Conservation (phyloP, 208 protist species). For the Acanthamoeba culbertsoni region DNA sequence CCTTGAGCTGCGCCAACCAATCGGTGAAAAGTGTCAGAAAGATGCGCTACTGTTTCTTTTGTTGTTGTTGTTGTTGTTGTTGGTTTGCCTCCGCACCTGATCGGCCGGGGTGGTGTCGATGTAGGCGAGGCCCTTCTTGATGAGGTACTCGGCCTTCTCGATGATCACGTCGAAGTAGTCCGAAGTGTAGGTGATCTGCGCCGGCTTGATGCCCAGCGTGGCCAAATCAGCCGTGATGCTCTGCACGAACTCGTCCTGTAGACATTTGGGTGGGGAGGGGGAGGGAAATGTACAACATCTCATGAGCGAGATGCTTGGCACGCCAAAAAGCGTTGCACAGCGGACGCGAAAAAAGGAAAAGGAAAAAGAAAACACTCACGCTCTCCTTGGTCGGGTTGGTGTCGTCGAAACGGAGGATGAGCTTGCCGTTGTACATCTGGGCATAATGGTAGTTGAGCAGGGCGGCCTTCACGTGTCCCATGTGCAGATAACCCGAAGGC, state of each 20-base stretch:
- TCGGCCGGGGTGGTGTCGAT: slow-evolving; percentile 96
- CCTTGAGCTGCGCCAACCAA: slow-evolving; percentile 83
- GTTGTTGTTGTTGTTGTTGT: too few relatives aligned
- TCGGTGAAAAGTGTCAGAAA: background rate
- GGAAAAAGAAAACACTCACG: slow-evolving; percentile 54
- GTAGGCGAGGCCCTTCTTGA: slow-evolving; percentile 88
- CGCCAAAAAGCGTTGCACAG: background rate
- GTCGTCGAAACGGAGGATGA: slow-evolving; percentile 99
- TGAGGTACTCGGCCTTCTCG: slow-evolving; percentile 90
- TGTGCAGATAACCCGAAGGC: slow-evolving; percentile 84
- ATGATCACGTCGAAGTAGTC: slow-evolving; percentile 97
- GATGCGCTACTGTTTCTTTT: too few relatives aligned
- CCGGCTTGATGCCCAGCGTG: slow-evolving; percentile 90
- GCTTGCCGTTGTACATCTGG: slow-evolving; percentile 94
- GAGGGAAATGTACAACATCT: too few relatives aligned
- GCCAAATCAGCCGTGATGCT: slow-evolving; percentile 94
- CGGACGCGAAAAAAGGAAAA: background rate
- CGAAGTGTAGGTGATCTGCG: slow-evolving; percentile 93
- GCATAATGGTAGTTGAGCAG: slow-evolving; percentile 97
- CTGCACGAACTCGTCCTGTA: slow-evolving; percentile 89
- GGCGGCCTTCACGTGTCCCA: slow-evolving; percentile 97
- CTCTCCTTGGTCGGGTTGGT: slow-evolving; percentile 99
- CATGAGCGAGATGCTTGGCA: too few relatives aligned
- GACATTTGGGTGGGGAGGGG: background rate
- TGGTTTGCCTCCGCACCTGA: slow-evolving; percentile 77